These are phyloP conservation scores for Phytophthora cactorum DNA, from an alignment of 352 stramenopile genomes.

Conservation along the genomic window DNA sequence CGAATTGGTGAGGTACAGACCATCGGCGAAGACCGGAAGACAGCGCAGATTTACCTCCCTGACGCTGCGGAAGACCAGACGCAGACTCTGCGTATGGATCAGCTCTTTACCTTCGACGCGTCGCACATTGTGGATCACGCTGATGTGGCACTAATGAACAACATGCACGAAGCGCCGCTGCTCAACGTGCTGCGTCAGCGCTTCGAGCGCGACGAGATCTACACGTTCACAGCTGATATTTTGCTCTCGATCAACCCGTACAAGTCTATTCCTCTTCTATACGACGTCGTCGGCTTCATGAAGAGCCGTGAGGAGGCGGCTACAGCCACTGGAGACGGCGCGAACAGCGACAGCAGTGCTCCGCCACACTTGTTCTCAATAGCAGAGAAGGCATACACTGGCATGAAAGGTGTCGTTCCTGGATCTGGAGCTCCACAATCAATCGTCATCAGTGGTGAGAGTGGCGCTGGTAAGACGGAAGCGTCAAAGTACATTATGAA, in stretches of 20 bases:
- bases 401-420: conserved; percentile 67
- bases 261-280: conserved; percentile 86
- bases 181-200: conserved; percentile 80
- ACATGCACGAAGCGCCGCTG: conserved; percentile 89
- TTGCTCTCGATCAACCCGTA: conserved; percentile 88
- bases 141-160: conserved; percentile 90
- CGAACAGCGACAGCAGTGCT: conserved; percentile 35
- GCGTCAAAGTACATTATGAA: conserved; percentile 95
- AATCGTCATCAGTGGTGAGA: conserved; percentile 95
- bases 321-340: conserved; percentile 24
- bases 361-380: conserved; percentile 85
- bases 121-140: conserved; percentile 87
- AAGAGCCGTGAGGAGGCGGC: conserved; percentile 43
- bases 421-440: conserved; percentile 82
- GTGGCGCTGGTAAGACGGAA: conserved; percentile 94
- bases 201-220: conserved; percentile 84
- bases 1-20: conserved; percentile 77
- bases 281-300: conserved; percentile 84
- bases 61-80: conserved; percentile 68
- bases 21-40: conserved; percentile 52
- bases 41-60: conserved; percentile 62
- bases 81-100: conserved; percentile 53
- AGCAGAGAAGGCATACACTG: conserved; percentile 75
- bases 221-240: conserved; percentile 88
- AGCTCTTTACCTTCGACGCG: conserved; percentile 83